Base-by-base conservation (phyloP, 306 rosid genomes). In the Casuarina glauca region DNA sequence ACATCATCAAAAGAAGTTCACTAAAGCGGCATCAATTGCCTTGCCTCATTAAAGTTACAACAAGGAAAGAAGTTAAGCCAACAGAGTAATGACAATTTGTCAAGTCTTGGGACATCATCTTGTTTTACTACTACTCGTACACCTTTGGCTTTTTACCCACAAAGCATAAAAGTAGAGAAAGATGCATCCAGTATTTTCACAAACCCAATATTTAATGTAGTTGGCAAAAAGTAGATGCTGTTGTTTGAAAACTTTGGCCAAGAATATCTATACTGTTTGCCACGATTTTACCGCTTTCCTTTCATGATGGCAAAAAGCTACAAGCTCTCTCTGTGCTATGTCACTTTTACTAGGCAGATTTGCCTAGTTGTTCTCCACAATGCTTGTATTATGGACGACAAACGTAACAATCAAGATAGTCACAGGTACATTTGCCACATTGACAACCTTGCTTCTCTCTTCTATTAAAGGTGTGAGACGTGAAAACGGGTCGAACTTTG, bases 1-100 rank as follows among this genome's bases (percentile, higher is more conserved):
- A 78, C 91, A 90, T 82, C 88, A 87, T 87, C 77, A 91, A 88
- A 91, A 89, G 82, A 86, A 79, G 88, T 74, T 85, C 84, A 81
- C 78, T 88, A 82, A 84, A 87, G 88, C 72, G 87, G 70, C 82
- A 82, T 81, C 83, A 74, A 76, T 75, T 26, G 76, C 71, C 63
- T 77, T 74, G 80, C 86, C 81, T 51, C 86, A 58, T 76, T 83
- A 82, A 81, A 76, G 83, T 66, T 74, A 52, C 73, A 69, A 73
- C 77, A 62, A 60, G 52, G 17, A 52, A 76, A 81, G 75, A 75
- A 78, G 63, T 36, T 15, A 58, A 76, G 62, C 67, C 44, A 48
- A 58, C 7, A 70, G 41, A 48, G 81, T 81, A 79, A 74, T 78
- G 82, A 83, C 82, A 77, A 79, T 80, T 79, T 32, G 74, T 76